Evolutionary conservation across 1,139 yeast species (phyloP).

Genomic region (Wickerhamomyces sp.): DNA sequence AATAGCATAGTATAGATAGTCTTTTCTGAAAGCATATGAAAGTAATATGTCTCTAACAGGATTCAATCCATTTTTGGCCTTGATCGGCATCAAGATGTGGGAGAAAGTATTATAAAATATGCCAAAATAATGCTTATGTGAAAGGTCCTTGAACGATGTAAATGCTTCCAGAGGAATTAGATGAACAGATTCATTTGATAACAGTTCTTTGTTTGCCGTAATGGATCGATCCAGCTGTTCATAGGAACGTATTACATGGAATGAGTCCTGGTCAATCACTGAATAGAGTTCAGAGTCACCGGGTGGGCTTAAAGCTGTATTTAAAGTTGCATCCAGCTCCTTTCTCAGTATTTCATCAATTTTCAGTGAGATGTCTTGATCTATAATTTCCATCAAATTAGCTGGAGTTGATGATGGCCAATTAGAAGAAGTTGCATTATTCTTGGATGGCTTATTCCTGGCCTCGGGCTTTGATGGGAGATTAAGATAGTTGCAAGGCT

Average conservation of each 20-base stretch:
- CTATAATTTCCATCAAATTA: constrained; percentile 10
- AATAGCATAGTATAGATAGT: constrained; percentile 61
- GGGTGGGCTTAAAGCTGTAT: constrained; percentile 9
- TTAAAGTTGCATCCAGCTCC: constrained; percentile 3
- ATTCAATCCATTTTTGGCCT: constrained; percentile 43
- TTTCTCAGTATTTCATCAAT: constrained; percentile 18
- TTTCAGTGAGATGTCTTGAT: constrained; percentile 17
- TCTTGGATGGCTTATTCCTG: neutral
- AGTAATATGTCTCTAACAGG: constrained; percentile 64
- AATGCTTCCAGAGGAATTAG: constrained; percentile 15
- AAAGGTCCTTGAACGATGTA: constrained; percentile 12
- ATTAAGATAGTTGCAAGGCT: constrained; percentile 39
- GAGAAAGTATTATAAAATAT: constrained; percentile 58
- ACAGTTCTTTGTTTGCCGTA: constrained; percentile 3
- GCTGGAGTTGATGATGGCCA: constrained; percentile 11
- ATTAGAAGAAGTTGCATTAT: neutral
- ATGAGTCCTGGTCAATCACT: neutral
- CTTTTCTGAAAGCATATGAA: constrained; percentile 52
- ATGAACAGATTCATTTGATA: constrained; percentile 10
- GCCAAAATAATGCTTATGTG: constrained; percentile 43
- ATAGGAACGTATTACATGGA: constrained; percentile 2
- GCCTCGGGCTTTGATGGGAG: neutral
- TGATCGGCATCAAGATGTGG: constrained; percentile 55
- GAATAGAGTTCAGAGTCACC: constrained; percentile 2
- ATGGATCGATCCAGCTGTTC: constrained; percentile 3